A percentile compares a stretch with the other conserved stretches of the same genome.
Evolutionary conservation across 176 grass and related monocot genomes (phyloP).

Genomic region (Bromus sterilis): DNA sequence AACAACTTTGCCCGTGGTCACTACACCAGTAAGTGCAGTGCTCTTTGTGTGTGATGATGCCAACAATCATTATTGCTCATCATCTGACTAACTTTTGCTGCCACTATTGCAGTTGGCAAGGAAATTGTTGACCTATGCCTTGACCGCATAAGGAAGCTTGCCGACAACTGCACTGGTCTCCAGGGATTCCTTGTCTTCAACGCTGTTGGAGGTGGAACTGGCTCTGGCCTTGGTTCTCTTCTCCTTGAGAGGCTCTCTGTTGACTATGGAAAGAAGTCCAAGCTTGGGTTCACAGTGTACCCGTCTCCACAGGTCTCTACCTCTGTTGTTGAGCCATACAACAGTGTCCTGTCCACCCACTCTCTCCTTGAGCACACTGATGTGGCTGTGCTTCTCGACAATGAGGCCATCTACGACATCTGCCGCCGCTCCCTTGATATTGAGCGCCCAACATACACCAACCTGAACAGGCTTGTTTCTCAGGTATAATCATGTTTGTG

Average conservation of each 20-base stretch:
- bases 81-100: not conserved
- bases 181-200: slow-evolving; percentile 59
- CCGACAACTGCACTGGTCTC: slow-evolving; percentile 51
- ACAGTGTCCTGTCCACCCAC: slow-evolving; percentile 59
- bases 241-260: slow-evolving; percentile 50
- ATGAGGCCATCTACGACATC: slow-evolving; percentile 49
- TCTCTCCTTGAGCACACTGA: slow-evolving; percentile 52
- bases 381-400: slow-evolving; percentile 34
- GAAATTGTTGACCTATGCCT: slow-evolving; percentile 60
- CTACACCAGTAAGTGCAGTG: slow-evolving; percentile 45
- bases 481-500: slow-evolving; percentile 4
- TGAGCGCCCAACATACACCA: slow-evolving; percentile 57
- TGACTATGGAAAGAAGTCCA: slow-evolving; percentile 58
- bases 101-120: slow-evolving; percentile 30
- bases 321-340: slow-evolving; percentile 56
- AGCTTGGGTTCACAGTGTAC: slow-evolving; percentile 55
- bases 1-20: slow-evolving; percentile 76
- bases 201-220: slow-evolving; percentile 45
- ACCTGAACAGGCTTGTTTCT: slow-evolving; percentile 56
- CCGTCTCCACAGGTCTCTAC: slow-evolving; percentile 59
- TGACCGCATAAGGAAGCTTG: slow-evolving; percentile 54
- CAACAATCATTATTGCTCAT: not conserved
- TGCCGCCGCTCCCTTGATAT: slow-evolving; percentile 59
- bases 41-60: fast-evolving
- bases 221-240: slow-evolving; percentile 50